Conservation (phyloP, 2,329 filamentous ascomycete genomes). For the Sporothrix phasma region DNA sequence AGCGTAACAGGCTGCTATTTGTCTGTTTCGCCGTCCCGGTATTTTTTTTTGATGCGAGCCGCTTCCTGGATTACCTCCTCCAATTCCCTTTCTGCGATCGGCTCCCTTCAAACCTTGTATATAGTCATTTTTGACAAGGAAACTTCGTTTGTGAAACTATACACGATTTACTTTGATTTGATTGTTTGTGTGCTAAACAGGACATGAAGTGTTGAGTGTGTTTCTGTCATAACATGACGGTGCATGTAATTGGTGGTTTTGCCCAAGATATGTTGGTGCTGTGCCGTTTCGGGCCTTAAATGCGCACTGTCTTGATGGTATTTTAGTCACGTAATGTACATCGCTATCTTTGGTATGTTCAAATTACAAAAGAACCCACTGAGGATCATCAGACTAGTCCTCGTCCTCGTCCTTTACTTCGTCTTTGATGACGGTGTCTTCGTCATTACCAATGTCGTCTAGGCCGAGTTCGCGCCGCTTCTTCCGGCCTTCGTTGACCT, state of each 20-base stretch:
- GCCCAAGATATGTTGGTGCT: too few species aligned
- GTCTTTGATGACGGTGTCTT: constrained; percentile 25
- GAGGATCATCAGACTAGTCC: too few species aligned
- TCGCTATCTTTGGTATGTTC: background rate
- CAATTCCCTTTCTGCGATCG: background rate
- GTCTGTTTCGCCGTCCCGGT: background rate
- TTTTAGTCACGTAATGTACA: background rate
- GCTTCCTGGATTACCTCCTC: background rate
- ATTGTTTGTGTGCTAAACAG: background rate
- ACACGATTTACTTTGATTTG: background rate
- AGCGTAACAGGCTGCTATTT: background rate
- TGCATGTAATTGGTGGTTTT: background rate
- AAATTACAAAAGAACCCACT: background rate
- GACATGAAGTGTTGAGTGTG: too few species aligned
- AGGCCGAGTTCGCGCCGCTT: constrained; percentile 30
- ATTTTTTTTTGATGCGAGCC: background rate
- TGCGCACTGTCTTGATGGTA: too few species aligned
- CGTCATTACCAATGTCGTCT: constrained; percentile 20
- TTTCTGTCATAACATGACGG: too few species aligned
- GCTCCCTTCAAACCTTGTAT: background rate
- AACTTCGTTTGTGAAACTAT: background rate
- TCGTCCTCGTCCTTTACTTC: background rate
- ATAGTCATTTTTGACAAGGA: background rate
- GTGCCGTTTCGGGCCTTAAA: too few species aligned
- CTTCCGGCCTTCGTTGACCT: constrained; percentile 49